Base-by-base conservation (phyloP, 1,284 basidiomycete genomes). In the Fomitiporia mediterranea region DNA sequence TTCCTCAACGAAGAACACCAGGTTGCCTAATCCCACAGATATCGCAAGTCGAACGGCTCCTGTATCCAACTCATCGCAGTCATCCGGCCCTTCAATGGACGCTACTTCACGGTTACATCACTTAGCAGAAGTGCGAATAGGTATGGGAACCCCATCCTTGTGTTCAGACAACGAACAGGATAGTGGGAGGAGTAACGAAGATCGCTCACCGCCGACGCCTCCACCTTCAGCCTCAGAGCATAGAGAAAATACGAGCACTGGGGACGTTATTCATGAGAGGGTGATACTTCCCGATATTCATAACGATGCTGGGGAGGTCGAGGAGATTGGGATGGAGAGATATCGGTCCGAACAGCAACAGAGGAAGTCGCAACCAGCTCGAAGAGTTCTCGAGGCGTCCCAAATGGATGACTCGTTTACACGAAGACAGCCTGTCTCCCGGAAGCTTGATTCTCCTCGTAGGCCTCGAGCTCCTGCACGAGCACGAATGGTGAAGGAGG, bases 351-450 rank as follows among this genome's bases (percentile, higher is more conserved):
- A 21, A 15, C 35, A 37, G 32, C 28, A 42, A n/a, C 46, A 17
- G 17, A 23, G 17, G 21, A 35, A 15, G n/a, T 39, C 9, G 13
- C 21, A 28, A 2, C 21, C 30, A 4, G 21, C 28, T 4, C 23
- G 13, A 32, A 56, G 47, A 7, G 19, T 27, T 28, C 47, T 7
- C 19, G 43, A 49, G 15, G 28, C 25, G 11, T n/a, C 54, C 13
- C 19, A 30, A 19, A 40, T 19, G 11, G 5, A 38, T 8, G 74
- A 75, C 61, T 51, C 77, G 1, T 84, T 87, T 61, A 72, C 78
- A 42, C 80, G 75, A 58, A 80, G 86, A 1, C 74, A 73, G 0
- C 85, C 84, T 0, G 73, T 71, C n/a, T 86, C 83, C 4, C 84
- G 86, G 0, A 68, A 86, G 62, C 62, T 69, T 8, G 69, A 72